Base-by-base conservation (phyloP, 2,329 filamentous ascomycete genomes). In the Diplodia mutila region DNA sequence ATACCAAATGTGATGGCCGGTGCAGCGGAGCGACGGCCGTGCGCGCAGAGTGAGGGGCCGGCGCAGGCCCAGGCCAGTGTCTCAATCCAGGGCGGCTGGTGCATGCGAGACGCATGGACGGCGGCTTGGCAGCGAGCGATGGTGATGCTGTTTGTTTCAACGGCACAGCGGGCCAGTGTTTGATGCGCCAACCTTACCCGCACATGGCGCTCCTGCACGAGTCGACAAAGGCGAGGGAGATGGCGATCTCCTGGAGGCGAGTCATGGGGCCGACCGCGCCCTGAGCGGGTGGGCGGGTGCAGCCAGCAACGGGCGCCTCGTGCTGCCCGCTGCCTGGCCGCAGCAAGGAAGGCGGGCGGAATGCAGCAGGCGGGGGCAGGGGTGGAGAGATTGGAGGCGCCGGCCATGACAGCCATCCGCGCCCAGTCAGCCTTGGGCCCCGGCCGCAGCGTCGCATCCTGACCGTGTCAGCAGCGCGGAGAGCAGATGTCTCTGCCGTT, bases 171-270 rank as follows among this genome's bases (percentile, higher is more conserved):
- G 34, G 34, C 32, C 39, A 48, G 57, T 7, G 59, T 63, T 63
- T 63, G 59, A 63, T 51, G 27, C 42, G 46, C 59, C 11, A 63
- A 63, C 59, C 59, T 63, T 63, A 63, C 27, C 59, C 42, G 59
- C 59, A 51, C 42, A 37, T 49, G 57, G 57, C 57, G 57, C 57
- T 34, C 57, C 57, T 61, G 29, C 39, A 21, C 59, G 59, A 63
- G 29, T 63, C 42, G 42, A 16, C 6, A 42, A 3, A 27, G 46
- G 16, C 29, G n/a, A 51, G 27, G 27, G 37, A 63, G 29, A 63
- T 63, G 46, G 46, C 46, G 42, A 63, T 63, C 42, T 51, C 59
- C 59, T 63, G 59, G 46, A 21, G 46, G 39, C 59, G 46, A 63
- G 59, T 51, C 59, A 51, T 51, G 27, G 16, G 27, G 46, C 16